Percentiles rank a stretch among this genome's conserved stretches.
Evolutionary conservation across 2,329 filamentous ascomycete species (phyloP).

Genomic region (Lachnellula subtilissima): DNA sequence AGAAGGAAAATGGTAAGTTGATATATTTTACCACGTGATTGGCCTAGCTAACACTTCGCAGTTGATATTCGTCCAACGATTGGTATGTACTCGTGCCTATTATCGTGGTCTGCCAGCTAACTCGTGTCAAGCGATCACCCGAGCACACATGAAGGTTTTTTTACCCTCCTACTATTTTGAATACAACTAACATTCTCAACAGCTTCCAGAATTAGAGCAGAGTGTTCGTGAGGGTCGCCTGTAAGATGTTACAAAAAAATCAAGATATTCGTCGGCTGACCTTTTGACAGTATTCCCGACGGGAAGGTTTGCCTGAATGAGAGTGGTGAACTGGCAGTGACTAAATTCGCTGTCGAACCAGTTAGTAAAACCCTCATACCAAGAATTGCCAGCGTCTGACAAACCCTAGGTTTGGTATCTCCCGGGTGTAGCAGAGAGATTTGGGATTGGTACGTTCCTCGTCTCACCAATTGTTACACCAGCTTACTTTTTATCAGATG

Average conservation of each 20-base stretch:
- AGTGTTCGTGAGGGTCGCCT: slow-evolving; percentile 77
- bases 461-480: slow-evolving; percentile 26
- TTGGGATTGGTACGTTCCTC: slow-evolving; percentile 58
- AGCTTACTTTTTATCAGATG: slow-evolving; percentile 76
- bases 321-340: slow-evolving; percentile 84
- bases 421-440: slow-evolving; percentile 83
- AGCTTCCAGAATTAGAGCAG: slow-evolving; percentile 86
- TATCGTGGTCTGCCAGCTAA: slow-evolving; percentile 11
- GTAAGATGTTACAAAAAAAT: slow-evolving; percentile 32
- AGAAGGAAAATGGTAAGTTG: slow-evolving; percentile 60
- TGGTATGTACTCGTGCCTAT: slow-evolving; percentile 17
- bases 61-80: slow-evolving; percentile 35
- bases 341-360: slow-evolving; percentile 97
- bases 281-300: slow-evolving; percentile 44
- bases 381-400: background rate
- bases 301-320: slow-evolving; percentile 85
- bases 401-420: slow-evolving; percentile 81
- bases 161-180: background rate
- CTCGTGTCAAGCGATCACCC: slow-evolving; percentile 28
- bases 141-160: slow-evolving; percentile 33
- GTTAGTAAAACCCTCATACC: slow-evolving; percentile 43
- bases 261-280: slow-evolving; percentile 8
- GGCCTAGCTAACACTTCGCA: slow-evolving; percentile 20
- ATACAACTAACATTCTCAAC: slow-evolving; percentile 7
- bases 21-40: background rate